Percentiles rank a stretch among this genome's conserved stretches.
These are phyloP conservation scores for Russula dissimulans DNA, from an alignment of 768 basidiomycete species.

Conservation along the genomic window DNA sequence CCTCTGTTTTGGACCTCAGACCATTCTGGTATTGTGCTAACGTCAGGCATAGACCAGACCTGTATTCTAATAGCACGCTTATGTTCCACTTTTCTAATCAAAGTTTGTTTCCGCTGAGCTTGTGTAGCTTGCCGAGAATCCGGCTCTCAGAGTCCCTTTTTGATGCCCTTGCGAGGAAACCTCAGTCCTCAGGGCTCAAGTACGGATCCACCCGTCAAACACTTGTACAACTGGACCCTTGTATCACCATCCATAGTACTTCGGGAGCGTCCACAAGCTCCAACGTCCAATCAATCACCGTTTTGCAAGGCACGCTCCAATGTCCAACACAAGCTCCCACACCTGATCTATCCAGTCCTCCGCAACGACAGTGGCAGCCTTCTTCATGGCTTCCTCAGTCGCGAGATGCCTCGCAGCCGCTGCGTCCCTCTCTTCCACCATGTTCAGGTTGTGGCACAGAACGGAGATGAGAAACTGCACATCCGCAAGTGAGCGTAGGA, in stretches of 20 bases:
- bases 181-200: no score
- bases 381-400: conserved; percentile 34
- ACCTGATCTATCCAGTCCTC: conserved; percentile 48
- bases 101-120: no score
- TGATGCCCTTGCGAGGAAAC: no score
- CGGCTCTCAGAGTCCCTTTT: no score
- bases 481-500: conserved; percentile 50
- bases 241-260: not conserved
- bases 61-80: no score
- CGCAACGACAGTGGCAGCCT: conserved; percentile 34
- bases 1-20: no score
- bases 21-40: no score
- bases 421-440: conserved; percentile 45
- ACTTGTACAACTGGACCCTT: not conserved
- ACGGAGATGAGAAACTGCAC: conserved; percentile 66
- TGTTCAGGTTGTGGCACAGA: conserved; percentile 60
- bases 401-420: conserved; percentile 40
- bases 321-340: conserved; percentile 46
- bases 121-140: no score
- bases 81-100: no score
- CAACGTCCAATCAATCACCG: conserved; percentile 19
- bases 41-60: no score
- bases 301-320: conserved; percentile 48
- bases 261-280: not conserved
- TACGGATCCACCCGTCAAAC: not conserved